These are phyloP conservation scores for Linum tenue DNA, from an alignment of 345 rosid genomes.

Conservation along the genomic window DNA sequence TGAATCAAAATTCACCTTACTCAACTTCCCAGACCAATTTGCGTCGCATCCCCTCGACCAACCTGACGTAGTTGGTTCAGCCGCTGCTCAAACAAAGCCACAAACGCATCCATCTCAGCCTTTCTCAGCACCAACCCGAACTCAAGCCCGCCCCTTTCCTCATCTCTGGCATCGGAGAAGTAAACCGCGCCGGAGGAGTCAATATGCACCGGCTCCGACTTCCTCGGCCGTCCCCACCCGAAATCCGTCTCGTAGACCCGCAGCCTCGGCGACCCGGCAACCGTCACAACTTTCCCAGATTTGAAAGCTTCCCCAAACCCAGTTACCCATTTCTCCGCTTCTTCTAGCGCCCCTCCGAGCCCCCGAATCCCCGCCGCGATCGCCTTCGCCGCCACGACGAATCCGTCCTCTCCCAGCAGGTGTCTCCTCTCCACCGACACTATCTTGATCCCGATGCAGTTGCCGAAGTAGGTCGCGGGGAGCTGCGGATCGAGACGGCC, in stretches of 20 bases:
- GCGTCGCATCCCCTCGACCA: too few species aligned
- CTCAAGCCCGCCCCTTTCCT: constrained; percentile 23
- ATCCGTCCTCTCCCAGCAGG: constrained; percentile 23
- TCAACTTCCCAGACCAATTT: too few species aligned
- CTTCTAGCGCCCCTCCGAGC: constrained; percentile 11
- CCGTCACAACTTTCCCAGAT: constrained; percentile 9
- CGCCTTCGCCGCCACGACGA: constrained; percentile 17
- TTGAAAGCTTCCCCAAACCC: constrained; percentile 11
- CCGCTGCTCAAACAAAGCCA: not conserved
- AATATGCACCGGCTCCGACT: constrained; percentile 14
- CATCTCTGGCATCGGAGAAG: constrained; percentile 13
- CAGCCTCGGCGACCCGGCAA: constrained; percentile 32
- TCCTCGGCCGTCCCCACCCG: constrained; percentile 25
- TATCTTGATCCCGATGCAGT: constrained; percentile 26
- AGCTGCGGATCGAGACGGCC: constrained; percentile 16
- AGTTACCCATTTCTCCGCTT: constrained; percentile 15
- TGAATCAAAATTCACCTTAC: too few species aligned
- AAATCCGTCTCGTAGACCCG: constrained; percentile 15
- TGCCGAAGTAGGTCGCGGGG: constrained; percentile 36
- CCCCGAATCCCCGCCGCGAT: constrained; percentile 15
- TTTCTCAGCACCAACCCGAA: constrained; percentile 6
- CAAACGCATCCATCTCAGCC: not conserved
- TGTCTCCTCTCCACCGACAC: constrained; percentile 20
- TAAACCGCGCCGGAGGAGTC: constrained; percentile 13
- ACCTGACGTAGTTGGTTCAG: not conserved